Evolutionary conservation across 1,284 basidiomycete genomes (phyloP).

Genomic region (Microstroma glucosiphilum): DNA sequence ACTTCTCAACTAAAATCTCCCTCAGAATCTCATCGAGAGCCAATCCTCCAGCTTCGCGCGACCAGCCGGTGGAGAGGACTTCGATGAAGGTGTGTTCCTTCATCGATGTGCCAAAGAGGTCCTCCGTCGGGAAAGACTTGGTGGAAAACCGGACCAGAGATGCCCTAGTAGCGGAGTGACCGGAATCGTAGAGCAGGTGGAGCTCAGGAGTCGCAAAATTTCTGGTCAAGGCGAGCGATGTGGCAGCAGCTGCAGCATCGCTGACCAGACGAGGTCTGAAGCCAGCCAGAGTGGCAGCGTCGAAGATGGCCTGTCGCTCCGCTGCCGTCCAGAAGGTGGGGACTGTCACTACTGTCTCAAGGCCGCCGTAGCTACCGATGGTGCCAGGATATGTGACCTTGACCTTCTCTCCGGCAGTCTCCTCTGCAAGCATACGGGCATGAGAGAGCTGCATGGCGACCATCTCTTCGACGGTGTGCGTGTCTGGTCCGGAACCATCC

Average conservation of each 20-base stretch:
- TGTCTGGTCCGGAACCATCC: slow-evolving; percentile 13
- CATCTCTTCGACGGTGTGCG: slow-evolving; percentile 69
- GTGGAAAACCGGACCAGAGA: slow-evolving; percentile 70
- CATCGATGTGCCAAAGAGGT: slow-evolving; percentile 51
- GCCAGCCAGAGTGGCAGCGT: slow-evolving; percentile 84
- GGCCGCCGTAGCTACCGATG: slow-evolving; percentile 37
- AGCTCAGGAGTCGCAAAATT: slow-evolving; percentile 66
- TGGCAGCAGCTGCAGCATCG: slow-evolving; percentile 59
- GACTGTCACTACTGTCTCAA: slow-evolving; percentile 49
- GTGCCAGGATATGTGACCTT: slow-evolving; percentile 29
- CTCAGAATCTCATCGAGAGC: slow-evolving; percentile 76
- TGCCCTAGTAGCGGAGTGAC: slow-evolving; percentile 77
- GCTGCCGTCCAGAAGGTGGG: slow-evolving; percentile 55
- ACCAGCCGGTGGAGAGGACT: slow-evolving; percentile 72
- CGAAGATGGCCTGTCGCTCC: slow-evolving; percentile 71
- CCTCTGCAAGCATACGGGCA: slow-evolving; percentile 78
- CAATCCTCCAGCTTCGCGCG: slow-evolving; percentile 70
- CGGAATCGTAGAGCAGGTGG: slow-evolving; percentile 90
- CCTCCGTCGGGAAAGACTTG: slow-evolving; percentile 35
- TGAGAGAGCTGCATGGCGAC: slow-evolving; percentile 91
- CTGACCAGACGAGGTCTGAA: slow-evolving; percentile 77
- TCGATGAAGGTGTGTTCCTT: slow-evolving; percentile 67
- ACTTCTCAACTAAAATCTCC: slow-evolving; percentile 71
- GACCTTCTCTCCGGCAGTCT: slow-evolving; percentile 57
- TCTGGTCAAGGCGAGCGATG: slow-evolving; percentile 81